phyloP scores from a whole-genome alignment of 139 green algal species.

The Volvox reticuliferus region DNA sequence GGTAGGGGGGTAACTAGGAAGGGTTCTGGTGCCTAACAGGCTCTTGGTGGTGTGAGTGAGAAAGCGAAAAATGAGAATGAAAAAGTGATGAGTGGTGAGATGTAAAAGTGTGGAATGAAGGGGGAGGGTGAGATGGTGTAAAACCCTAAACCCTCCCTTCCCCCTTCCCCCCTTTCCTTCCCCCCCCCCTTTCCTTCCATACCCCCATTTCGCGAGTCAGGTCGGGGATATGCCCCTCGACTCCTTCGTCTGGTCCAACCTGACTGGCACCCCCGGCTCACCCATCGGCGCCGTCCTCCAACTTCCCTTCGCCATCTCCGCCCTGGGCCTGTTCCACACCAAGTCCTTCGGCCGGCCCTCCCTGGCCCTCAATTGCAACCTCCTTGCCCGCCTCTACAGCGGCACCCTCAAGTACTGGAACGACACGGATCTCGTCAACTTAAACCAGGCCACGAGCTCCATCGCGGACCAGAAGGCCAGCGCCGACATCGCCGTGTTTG shows the following conservation, averaged over 20 bases:
- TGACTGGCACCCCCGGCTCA: background rate
- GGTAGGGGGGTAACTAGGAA: background rate
- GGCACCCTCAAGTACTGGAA: background rate
- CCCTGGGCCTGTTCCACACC: slow-evolving; percentile 35
- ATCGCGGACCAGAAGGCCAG: background rate
- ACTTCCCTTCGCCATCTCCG: slow-evolving; percentile 7
- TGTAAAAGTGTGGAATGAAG: no score
- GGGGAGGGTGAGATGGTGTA: no score
- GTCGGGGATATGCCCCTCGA: slow-evolving; percentile 16
- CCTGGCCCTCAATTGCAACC: background rate
- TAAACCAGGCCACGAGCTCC: background rate
- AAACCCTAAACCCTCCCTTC: no score
- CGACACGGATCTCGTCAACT: background rate
- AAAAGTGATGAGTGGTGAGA: no score
- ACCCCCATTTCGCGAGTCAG: background rate
- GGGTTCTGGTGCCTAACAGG: no score
- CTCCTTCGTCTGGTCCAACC: background rate
- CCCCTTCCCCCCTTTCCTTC: background rate
- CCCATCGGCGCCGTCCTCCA: background rate
- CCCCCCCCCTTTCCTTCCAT: background rate
- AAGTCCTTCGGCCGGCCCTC: background rate
- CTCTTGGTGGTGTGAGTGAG: no score
- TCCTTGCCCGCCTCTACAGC: background rate
- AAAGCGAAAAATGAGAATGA: no score
- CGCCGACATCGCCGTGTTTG: background rate